A percentile compares a stretch with the other conserved stretches of the same genome.
phyloP scores from a whole-genome alignment of 2,329 filamentous ascomycete genomes.

The Seiridium cupressi region DNA sequence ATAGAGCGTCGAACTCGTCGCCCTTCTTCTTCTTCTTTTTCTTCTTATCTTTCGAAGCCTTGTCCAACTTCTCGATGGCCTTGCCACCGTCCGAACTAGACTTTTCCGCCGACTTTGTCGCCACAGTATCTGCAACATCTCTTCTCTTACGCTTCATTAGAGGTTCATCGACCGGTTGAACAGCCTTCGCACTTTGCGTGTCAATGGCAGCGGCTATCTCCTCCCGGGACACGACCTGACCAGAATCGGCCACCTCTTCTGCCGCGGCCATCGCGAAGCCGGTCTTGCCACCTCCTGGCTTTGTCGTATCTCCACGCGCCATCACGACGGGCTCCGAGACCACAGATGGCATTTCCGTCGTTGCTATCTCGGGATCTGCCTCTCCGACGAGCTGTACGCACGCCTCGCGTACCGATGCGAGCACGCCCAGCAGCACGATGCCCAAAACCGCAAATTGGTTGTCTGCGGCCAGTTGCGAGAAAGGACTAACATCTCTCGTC shows the following conservation, averaged over 20 bases:
- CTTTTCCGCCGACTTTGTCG: constrained; percentile 6
- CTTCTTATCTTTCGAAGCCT: constrained; percentile 25
- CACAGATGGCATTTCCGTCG: background rate
- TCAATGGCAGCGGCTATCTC: constrained; percentile 12
- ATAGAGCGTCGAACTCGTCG: constrained; percentile 73
- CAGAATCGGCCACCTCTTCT: constrained; percentile 11
- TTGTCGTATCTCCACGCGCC: background rate
- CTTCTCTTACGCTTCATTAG: constrained; percentile 8
- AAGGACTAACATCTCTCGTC: constrained; percentile 42
- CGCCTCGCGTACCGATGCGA: constrained; percentile 56
- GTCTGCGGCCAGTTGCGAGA: constrained; percentile 69
- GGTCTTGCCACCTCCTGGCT: background rate
- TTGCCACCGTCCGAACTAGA: too few species aligned
- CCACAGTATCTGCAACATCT: background rate
- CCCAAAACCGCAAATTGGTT: constrained; percentile 72
- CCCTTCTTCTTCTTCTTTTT: constrained; percentile 57
- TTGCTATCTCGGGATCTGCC: background rate
- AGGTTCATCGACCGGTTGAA: background rate
- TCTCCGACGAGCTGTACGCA: constrained; percentile 34
- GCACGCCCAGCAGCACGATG: constrained; percentile 61
- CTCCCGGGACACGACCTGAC: constrained; percentile 22
- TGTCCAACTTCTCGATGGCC: background rate
- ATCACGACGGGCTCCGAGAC: background rate
- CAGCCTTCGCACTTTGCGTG: background rate
- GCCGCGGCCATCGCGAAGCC: background rate